Evolutionary conservation across 306 rosid species (phyloP).

Genomic region (Prunus kanzakura): DNA sequence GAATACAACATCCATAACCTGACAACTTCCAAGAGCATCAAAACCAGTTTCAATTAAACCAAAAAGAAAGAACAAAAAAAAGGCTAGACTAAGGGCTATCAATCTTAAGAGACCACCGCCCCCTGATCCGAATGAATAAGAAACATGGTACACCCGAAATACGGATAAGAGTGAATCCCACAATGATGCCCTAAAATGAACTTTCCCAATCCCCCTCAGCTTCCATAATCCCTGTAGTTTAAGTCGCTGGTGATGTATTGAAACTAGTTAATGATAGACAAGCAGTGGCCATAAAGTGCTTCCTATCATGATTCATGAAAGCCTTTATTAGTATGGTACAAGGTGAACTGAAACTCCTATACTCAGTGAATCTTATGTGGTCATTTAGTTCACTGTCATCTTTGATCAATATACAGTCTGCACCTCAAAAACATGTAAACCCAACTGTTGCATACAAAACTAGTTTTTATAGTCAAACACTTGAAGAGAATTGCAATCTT

Average conservation of each 20-base stretch:
- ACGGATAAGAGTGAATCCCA: no score
- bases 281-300: not conserved
- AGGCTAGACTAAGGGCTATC: no score
- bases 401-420: not conserved
- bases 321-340: not conserved
- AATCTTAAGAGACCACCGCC: no score
- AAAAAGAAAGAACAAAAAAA: no score
- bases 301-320: not conserved
- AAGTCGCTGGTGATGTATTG: not conserved
- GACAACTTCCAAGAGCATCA: not conserved
- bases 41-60: not conserved
- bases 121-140: no score
- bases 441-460: not conserved
- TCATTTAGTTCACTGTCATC: not conserved
- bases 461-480: not conserved
- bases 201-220: not conserved
- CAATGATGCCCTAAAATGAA: not conserved
- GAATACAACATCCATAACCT: not conserved
- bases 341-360: not conserved
- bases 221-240: not conserved
- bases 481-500: slow-evolving; percentile 21
- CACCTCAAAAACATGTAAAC: slow-evolving; percentile 21
- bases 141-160: no score
- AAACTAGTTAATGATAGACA: not conserved
- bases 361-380: not conserved